Conservation (phyloP, 345 rosid species). For the Sonneratia caseolaris region DNA sequence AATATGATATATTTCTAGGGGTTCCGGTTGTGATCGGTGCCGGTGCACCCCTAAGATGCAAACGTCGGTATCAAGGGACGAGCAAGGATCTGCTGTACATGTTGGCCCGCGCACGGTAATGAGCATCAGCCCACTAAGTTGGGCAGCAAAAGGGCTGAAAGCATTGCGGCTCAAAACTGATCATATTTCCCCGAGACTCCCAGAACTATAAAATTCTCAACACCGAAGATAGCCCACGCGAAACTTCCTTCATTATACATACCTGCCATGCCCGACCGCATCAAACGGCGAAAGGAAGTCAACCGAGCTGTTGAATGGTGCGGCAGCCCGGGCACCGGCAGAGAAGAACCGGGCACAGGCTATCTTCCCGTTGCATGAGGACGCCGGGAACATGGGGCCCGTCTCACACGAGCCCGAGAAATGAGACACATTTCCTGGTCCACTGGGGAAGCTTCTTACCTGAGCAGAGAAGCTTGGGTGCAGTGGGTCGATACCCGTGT, state of each 20-base stretch:
- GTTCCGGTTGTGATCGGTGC: too few species aligned
- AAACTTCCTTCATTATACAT: neutral
- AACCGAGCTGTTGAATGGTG: conserved; percentile 44
- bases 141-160: neutral
- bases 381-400: conserved; percentile 48
- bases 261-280: conserved; percentile 86
- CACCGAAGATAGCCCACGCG: too few species aligned
- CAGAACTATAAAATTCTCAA: too few species aligned
- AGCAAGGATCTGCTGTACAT: neutral
- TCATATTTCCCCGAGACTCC: too few species aligned
- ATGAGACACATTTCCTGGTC: conserved; percentile 17
- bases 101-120: neutral
- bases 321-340: conserved; percentile 64
- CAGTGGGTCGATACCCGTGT: conserved; percentile 62
- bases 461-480: conserved; percentile 57
- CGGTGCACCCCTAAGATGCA: too few species aligned
- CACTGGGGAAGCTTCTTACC: too few species aligned
- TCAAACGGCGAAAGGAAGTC: conserved; percentile 79
- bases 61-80: too few species aligned
- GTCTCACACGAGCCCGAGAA: conserved; percentile 66
- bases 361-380: conserved; percentile 74
- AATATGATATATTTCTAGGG: too few species aligned
- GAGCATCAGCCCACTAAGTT: neutral
- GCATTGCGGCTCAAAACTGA: too few species aligned
- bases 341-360: conserved; percentile 69